Evolutionary conservation across 352 stramenopile genomes (phyloP).

Genomic region (Globisporangium abappressorium): DNA sequence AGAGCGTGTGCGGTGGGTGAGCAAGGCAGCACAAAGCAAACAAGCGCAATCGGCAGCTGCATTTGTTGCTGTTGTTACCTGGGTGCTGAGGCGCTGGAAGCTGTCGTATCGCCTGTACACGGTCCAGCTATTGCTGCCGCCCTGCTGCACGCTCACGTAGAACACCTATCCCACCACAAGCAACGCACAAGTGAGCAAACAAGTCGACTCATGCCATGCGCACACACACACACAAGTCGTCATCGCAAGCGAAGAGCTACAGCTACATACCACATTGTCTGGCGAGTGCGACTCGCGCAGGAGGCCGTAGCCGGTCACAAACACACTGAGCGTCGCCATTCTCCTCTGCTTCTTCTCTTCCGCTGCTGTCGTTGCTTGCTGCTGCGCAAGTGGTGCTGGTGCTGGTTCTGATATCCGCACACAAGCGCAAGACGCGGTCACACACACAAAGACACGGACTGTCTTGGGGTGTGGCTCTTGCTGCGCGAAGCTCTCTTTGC

Average conservation of each 20-base stretch:
- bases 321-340: slow-evolving; percentile 71
- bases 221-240: neutral
- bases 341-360: slow-evolving; percentile 1
- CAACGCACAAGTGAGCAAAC: slow-evolving; percentile 8
- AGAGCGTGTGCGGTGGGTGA: neutral
- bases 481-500: neutral
- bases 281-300: slow-evolving; percentile 45
- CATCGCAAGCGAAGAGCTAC: neutral
- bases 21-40: slow-evolving; percentile 2
- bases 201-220: neutral
- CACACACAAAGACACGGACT: neutral
- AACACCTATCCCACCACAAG: slow-evolving; percentile 44
- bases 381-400: slow-evolving; percentile 1
- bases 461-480: neutral
- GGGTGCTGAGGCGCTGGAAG: slow-evolving; percentile 71
- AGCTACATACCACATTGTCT: slow-evolving; percentile 43
- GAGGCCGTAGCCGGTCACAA: slow-evolving; percentile 73
- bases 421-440: neutral
- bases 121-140: slow-evolving; percentile 59
- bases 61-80: slow-evolving; percentile 24
- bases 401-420: neutral
- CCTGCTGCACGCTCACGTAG: slow-evolving; percentile 71
- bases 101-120: slow-evolving; percentile 74
- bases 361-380: neutral
- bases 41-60: neutral